These are phyloP conservation scores for Lipomyces japonicus DNA, from an alignment of 805 yeast species.

Conservation along the genomic window DNA sequence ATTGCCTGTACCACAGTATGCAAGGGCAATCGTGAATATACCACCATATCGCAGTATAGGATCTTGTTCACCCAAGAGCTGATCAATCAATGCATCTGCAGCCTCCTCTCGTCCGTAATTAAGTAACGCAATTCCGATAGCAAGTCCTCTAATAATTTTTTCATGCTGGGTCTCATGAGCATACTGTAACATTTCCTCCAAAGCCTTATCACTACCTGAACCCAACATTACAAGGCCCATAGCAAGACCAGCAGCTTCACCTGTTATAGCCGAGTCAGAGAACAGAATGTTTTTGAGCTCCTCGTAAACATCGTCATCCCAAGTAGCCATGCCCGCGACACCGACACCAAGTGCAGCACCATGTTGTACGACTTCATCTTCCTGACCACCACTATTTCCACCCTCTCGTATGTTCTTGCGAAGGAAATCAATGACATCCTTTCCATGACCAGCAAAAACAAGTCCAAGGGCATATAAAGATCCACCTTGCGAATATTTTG, in stretches of 20 bases:
- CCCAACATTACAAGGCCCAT: constrained; percentile 97
- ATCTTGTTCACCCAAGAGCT: constrained; percentile 68
- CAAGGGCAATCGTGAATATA: constrained; percentile 87
- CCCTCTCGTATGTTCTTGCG: constrained; percentile 60
- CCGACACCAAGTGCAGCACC: constrained; percentile 96
- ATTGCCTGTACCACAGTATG: constrained; percentile 94
- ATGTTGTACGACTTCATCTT: constrained; percentile 82
- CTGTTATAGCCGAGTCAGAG: constrained; percentile 88
- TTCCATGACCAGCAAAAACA: constrained; percentile 93
- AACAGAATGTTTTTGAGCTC: constrained; percentile 78
- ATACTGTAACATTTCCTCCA: constrained; percentile 77
- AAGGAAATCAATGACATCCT: constrained; percentile 71
- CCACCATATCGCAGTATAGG: constrained; percentile 92
- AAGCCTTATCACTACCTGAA: constrained; percentile 65
- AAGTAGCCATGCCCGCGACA: constrained; percentile 93
- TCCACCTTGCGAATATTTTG: constrained; percentile 83
- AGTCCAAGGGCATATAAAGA: constrained; percentile 89
- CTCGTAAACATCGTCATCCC: constrained; percentile 68
- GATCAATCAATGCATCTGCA: constrained; percentile 66
- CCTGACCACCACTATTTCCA: constrained; percentile 40
- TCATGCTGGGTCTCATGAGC: constrained; percentile 96
- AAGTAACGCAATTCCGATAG: constrained; percentile 82
- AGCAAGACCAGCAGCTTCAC: constrained; percentile 93
- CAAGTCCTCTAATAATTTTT: constrained; percentile 87
- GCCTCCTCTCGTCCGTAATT: constrained; percentile 81